phyloP scores from a whole-genome alignment of 176 grass and related monocot species.

The Oryza officinalis region DNA sequence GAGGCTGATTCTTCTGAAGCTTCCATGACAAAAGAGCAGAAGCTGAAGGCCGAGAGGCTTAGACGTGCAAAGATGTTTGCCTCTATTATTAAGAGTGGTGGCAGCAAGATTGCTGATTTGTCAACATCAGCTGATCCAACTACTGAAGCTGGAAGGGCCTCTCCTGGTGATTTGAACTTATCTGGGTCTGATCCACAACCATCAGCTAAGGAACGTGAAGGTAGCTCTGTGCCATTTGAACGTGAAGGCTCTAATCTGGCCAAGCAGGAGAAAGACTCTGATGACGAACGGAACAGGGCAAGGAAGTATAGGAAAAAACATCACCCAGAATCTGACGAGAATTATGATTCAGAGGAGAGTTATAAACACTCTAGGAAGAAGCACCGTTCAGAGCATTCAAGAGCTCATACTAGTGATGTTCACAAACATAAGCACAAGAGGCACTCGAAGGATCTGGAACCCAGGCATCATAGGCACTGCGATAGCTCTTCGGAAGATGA shows the following conservation, averaged over 20 bases:
- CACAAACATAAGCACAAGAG: constrained; percentile 46
- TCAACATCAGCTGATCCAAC: constrained; percentile 15
- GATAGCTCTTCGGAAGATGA: constrained; percentile 69
- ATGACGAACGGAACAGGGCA: constrained; percentile 39
- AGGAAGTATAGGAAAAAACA: constrained; percentile 53
- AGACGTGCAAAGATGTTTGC: constrained; percentile 91
- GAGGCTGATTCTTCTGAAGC: constrained; percentile 83
- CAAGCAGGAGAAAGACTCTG: constrained; percentile 40
- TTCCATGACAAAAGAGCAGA: constrained; percentile 81
- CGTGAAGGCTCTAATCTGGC: constrained; percentile 19
- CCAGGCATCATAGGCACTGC: constrained; percentile 34
- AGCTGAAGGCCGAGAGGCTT: constrained; percentile 93
- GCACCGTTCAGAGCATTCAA: constrained; percentile 58
- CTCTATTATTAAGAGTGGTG: constrained; percentile 75
- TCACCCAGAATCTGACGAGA: constrained; percentile 14
- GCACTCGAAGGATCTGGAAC: constrained; percentile 39
- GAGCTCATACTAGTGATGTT: constrained; percentile 35
- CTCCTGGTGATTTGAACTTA: constrained; percentile 33
- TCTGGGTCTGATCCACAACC: constrained; percentile 32
- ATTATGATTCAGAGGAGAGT: constrained; percentile 42
- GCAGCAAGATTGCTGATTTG: constrained; percentile 40
- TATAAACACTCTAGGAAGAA: constrained; percentile 52
- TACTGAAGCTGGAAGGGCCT: constrained; percentile 27
- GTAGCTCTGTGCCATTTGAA: constrained; percentile 54
- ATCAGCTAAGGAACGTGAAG: constrained; percentile 53